phyloP scores from a whole-genome alignment of 768 basidiomycete genomes.

The Obba rivulosa region DNA sequence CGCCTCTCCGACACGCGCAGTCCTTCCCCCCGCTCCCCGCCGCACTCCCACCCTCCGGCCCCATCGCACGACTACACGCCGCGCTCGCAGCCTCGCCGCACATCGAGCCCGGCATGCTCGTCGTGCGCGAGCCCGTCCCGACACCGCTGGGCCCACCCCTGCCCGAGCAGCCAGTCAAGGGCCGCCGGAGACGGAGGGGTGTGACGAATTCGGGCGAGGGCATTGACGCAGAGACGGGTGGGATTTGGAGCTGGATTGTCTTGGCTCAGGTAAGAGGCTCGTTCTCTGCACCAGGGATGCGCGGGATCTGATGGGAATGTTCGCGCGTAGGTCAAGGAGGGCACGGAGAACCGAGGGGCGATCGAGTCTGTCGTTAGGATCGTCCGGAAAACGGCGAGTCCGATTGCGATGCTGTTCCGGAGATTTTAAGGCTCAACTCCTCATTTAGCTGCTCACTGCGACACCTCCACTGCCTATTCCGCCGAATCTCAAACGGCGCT shows the following conservation, averaged over 20 bases:
- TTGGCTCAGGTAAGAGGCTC: slow-evolving; percentile 56
- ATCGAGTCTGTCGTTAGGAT: slow-evolving; percentile 70
- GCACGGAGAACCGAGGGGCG: slow-evolving; percentile 73
- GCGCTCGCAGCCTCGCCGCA: slow-evolving; percentile 59
- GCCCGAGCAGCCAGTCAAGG: slow-evolving; percentile 52
- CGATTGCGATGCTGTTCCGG: neutral
- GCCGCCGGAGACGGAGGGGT: slow-evolving; percentile 52
- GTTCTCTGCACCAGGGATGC: neutral
- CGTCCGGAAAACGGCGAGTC: slow-evolving; percentile 64
- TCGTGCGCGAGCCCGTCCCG: slow-evolving; percentile 46
- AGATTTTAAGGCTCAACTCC: neutral
- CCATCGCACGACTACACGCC: slow-evolving; percentile 42
- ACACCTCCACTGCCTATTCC: slow-evolving; percentile 58
- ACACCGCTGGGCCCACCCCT: slow-evolving; percentile 55
- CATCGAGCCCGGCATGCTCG: slow-evolving; percentile 55
- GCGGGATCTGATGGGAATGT: neutral
- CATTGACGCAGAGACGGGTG: slow-evolving; percentile 38
- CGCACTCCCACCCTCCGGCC: slow-evolving; percentile 47
- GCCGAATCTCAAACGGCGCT: slow-evolving; percentile 54
- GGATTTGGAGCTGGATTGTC: slow-evolving; percentile 76
- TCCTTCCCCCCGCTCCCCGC: slow-evolving; percentile 39
- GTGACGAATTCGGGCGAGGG: slow-evolving; percentile 66
- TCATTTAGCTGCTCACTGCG: slow-evolving; percentile 50
- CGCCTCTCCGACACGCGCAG: slow-evolving; percentile 19
- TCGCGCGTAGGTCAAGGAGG: slow-evolving; percentile 65